Percentiles rank a stretch among this genome's conserved stretches.
phyloP scores from a whole-genome alignment of 202 grass and related monocot genomes.

The Zizania palustris region DNA sequence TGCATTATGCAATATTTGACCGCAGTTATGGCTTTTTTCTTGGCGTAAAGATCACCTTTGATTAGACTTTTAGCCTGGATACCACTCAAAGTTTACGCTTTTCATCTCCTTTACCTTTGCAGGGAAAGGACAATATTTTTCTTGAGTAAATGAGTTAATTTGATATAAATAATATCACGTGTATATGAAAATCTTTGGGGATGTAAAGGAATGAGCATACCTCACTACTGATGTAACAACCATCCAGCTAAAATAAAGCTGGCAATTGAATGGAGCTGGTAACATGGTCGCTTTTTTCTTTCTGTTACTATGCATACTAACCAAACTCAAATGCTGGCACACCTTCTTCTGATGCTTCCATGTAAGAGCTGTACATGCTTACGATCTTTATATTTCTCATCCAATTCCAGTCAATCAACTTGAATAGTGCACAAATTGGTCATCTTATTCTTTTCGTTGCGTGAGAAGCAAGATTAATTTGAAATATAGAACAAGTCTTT shows the following conservation, averaged over 20 bases:
- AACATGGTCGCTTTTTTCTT: constrained; percentile 10
- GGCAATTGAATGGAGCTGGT: constrained; percentile 4
- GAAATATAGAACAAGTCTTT: constrained; percentile 33
- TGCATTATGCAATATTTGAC: constrained; percentile 16
- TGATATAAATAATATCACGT: constrained; percentile 6
- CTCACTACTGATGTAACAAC: constrained; percentile 12
- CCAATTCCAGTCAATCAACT: constrained; percentile 25
- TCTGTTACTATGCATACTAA: constrained; percentile 11
- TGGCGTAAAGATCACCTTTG: neutral
- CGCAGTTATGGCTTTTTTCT: constrained; percentile 16
- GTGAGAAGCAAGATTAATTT: constrained; percentile 24
- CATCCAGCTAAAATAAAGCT: constrained; percentile 15
- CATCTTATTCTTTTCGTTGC: constrained; percentile 22
- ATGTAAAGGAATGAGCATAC: constrained; percentile 13
- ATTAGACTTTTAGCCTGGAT: constrained; percentile 14
- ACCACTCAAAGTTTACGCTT: constrained; percentile 22
- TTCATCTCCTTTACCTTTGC: neutral
- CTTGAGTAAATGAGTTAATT: constrained; percentile 12
- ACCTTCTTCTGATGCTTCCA: constrained; percentile 35
- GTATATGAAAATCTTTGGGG: neutral
- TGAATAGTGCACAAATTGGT: constrained; percentile 12
- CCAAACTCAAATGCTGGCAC: constrained; percentile 26
- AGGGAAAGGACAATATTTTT: neutral
- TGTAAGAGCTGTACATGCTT: neutral
- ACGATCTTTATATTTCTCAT: constrained; percentile 5